These are phyloP conservation scores for Sordariomycetes sp. DNA, from an alignment of 2,329 filamentous ascomycete species.

Conservation along the genomic window DNA sequence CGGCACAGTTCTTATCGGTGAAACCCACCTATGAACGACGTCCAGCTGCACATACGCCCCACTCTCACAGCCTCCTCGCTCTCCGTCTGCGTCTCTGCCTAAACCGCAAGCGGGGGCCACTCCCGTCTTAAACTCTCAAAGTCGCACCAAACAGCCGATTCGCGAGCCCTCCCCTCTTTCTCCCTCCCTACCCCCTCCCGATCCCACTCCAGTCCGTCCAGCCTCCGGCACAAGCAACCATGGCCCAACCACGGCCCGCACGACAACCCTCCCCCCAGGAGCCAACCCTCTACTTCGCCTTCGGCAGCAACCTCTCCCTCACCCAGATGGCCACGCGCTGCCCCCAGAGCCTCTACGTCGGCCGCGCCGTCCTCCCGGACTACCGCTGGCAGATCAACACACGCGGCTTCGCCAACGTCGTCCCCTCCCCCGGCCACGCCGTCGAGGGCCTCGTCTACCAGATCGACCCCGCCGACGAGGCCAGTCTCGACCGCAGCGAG, in stretches of 20 bases:
- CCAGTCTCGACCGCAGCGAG: slow-evolving; percentile 26
- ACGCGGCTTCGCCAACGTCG: slow-evolving; percentile 32
- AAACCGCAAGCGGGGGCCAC: too few relatives aligned
- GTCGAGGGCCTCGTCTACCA: slow-evolving; percentile 31
- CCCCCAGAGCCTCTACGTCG: slow-evolving; percentile 27
- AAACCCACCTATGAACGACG: too few relatives aligned
- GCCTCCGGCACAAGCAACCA: neutral
- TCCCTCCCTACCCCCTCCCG: too few relatives aligned
- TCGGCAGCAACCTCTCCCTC: slow-evolving; percentile 33
- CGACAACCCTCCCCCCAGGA: too few relatives aligned
- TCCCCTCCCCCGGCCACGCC: slow-evolving; percentile 19
- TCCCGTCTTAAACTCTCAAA: too few relatives aligned
- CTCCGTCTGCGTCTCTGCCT: too few relatives aligned
- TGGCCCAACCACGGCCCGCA: neutral
- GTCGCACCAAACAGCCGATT: too few relatives aligned
- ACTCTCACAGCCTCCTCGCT: too few relatives aligned
- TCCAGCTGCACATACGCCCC: too few relatives aligned
- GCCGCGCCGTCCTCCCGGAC: slow-evolving; percentile 23
- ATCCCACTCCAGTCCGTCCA: too few relatives aligned
- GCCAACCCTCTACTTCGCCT: slow-evolving; percentile 27
- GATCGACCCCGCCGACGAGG: slow-evolving; percentile 24
- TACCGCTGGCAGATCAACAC: slow-evolving; percentile 36
- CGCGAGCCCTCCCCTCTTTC: too few relatives aligned
- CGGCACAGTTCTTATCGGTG: too few relatives aligned
- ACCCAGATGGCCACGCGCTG: slow-evolving; percentile 33